A percentile compares a stretch with the other conserved stretches of the same genome.
Evolutionary conservation across 495 filamentous ascomycete genomes (phyloP).

Genomic region (Oidiodendron maius): DNA sequence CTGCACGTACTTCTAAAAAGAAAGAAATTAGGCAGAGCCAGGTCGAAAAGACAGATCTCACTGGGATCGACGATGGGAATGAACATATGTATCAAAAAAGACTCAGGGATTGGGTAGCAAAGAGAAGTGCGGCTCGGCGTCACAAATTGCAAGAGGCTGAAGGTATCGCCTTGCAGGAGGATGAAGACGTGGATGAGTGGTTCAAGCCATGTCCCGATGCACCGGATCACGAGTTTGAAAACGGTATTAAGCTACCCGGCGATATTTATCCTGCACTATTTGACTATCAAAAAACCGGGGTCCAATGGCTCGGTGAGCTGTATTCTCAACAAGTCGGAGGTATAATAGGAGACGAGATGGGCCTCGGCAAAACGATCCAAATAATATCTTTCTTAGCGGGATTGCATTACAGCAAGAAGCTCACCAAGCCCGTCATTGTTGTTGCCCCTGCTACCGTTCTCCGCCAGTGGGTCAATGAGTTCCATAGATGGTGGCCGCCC

Average conservation of each 20-base stretch:
- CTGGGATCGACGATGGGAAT: conserved; percentile 84
- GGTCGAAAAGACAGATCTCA: conserved; percentile 57
- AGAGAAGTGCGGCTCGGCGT: conserved; percentile 49
- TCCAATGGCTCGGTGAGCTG: conserved; percentile 95
- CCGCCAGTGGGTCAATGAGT: conserved; percentile 97
- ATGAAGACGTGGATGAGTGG: conserved; percentile 65
- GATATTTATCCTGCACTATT: conserved; percentile 88
- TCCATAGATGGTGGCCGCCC: conserved; percentile 96
- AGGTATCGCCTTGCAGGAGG: conserved; percentile 22
- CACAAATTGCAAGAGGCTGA: conserved; percentile 26
- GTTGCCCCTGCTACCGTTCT: conserved; percentile 91
- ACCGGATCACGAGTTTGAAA: conserved; percentile 64
- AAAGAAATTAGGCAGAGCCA: conserved; percentile 22
- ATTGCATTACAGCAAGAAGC: conserved; percentile 80
- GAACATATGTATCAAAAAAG: conserved; percentile 77
- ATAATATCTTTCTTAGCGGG: conserved; percentile 86
- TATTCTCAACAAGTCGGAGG: conserved; percentile 85
- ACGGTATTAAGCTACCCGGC: conserved; percentile 75
- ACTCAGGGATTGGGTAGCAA: conserved; percentile 65
- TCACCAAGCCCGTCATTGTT: conserved; percentile 78
- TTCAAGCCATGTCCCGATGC: conserved; percentile 76
- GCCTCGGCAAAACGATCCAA: conserved; percentile 93
- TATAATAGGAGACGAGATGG: conserved; percentile 98
- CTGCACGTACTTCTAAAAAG: conserved; percentile 29
- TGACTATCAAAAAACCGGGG: conserved; percentile 91